Evolutionary conservation across 2,329 filamentous ascomycete genomes (phyloP), one percentile per base, ranked within the genome.

Genomic region (Trichoderma citrinoviride): DNA sequence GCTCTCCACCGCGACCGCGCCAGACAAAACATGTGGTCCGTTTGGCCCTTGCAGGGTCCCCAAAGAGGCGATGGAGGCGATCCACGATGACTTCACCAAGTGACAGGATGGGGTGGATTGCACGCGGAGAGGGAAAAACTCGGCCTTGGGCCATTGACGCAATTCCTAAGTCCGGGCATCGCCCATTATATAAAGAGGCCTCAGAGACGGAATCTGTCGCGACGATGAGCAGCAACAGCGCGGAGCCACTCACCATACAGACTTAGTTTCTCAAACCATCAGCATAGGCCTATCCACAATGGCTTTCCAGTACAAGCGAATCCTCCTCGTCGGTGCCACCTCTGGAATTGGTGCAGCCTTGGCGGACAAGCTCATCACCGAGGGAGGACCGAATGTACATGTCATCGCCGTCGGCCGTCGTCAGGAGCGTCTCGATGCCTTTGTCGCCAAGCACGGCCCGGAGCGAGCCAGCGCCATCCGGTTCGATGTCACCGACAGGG

Each of bases 251-350:
- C 19, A 33, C n/a, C 41, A 12, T 44, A n/a, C 4, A 49, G 5
- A 41, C 21, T 41, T 33, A 21, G 19, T 12, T 17, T 23, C 41
- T 37, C 10, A 21, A 23, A 15, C n/a, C 46, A 62, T 50, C n/a
- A 14, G 41, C 6, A 23, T n/a, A 47, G 12, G n/a, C 27, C n/a
- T 23, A 23, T 0, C 14, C 60, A 74, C 56, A 33, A 85, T 85
- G 83, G 67, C 78, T 6, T 86, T 85, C 72, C 78, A 65, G 55
- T 86, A 86, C 73, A 84, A 83, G 57, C 81, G 80, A 44, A 77
- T 85, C 33, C 81, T 87, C 61, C 70, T 87, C 52, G 76, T 86
- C 49, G 70, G 70, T 21, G 70, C 70, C 25, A 71, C 70, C 4
- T 67, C 70, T 8, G 70, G 70, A 56, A 71, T 71, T 25, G 70